Percentiles rank a stretch among this genome's conserved stretches.
Evolutionary conservation across 164 flowering plant genomes (phyloP).

Genomic region (Vitis amurensis): DNA sequence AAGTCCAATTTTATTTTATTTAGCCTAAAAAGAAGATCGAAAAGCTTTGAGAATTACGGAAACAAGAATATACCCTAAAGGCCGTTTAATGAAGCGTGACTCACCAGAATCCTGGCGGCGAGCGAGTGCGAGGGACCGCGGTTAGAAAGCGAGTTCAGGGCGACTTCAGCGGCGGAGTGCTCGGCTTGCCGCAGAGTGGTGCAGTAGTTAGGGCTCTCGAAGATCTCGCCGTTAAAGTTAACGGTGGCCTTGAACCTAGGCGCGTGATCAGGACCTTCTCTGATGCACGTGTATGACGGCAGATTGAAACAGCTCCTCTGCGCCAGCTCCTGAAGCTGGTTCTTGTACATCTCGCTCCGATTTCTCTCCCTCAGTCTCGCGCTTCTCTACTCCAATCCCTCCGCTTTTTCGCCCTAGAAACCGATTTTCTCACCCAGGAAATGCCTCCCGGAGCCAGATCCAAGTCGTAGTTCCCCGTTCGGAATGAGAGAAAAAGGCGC

Average conservation of each 20-base stretch:
- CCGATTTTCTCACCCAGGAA: background rate
- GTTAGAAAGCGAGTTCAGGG: constrained; percentile 74
- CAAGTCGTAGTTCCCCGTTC: background rate
- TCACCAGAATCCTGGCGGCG: constrained; percentile 87
- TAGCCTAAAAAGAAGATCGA: too few species aligned
- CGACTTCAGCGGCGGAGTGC: constrained; percentile 98
- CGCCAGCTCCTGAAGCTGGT: constrained; percentile 99
- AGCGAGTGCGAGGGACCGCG: constrained; percentile 90
- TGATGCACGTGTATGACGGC: constrained; percentile 81
- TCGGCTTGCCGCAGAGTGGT: constrained; percentile 96
- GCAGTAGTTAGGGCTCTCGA: constrained; percentile 82
- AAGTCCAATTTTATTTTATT: background rate
- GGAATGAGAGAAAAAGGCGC: background rate
- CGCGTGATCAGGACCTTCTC: constrained; percentile 99
- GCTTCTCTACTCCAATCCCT: background rate
- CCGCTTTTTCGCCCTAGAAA: background rate
- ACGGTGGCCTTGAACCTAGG: constrained; percentile 95
- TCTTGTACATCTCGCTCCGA: constrained; percentile 72
- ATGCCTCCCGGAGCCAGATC: constrained; percentile 17
- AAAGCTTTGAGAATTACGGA: background rate
- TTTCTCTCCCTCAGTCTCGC: constrained; percentile 13
- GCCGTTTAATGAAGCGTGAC: constrained; percentile 4
- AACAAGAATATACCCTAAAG: constrained; percentile 2
- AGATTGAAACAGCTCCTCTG: constrained; percentile 98
- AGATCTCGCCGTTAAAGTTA: constrained; percentile 89